phyloP scores from a whole-genome alignment of 1,139 yeast species.

The Yamadazyma sp. region DNA sequence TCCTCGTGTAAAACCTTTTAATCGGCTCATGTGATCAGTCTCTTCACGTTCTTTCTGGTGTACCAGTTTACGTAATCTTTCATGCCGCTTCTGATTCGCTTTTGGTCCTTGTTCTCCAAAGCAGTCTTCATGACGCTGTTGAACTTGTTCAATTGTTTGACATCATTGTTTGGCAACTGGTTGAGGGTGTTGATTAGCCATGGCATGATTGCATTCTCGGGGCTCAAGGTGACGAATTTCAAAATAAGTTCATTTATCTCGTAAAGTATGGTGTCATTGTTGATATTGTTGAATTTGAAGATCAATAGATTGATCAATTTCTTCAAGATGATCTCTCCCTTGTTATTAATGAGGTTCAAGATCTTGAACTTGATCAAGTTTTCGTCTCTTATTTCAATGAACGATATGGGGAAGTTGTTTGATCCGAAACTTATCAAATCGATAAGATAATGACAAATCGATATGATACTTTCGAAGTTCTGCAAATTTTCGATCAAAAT shows the following conservation, averaged over 20 bases:
- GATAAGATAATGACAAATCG: conserved; percentile 72
- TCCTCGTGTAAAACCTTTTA: too few species aligned
- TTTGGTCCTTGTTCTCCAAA: conserved; percentile 65
- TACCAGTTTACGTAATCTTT: conserved; percentile 83
- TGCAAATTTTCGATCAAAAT: conserved; percentile 54
- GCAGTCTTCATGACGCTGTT: conserved; percentile 58
- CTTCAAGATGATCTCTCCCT: conserved; percentile 59
- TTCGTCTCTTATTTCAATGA: conserved; percentile 48
- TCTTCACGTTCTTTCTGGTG: conserved; percentile 63
- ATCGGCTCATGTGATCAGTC: conserved; percentile 7
- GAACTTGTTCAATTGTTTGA: conserved; percentile 64
- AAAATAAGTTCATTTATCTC: conserved; percentile 78
- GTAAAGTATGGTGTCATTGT: conserved; percentile 53
- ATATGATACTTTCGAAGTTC: conserved; percentile 69
- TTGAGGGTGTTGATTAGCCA: conserved; percentile 65
- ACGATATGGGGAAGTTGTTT: conserved; percentile 75
- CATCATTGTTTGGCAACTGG: conserved; percentile 63
- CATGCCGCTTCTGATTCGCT: conserved; percentile 69
- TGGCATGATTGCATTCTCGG: conserved; percentile 38
- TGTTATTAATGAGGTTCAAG: conserved; percentile 48
- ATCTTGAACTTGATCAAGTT: conserved; percentile 49
- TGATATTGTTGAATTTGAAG: conserved; percentile 58
- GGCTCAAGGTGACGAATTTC: conserved; percentile 59
- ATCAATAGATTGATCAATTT: conserved; percentile 67
- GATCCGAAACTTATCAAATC: conserved; percentile 86